A percentile compares a stretch with the other conserved stretches of the same genome.
Evolutionary conservation across 139 green algal species (phyloP).

Genomic region (Ulvella scutata): DNA sequence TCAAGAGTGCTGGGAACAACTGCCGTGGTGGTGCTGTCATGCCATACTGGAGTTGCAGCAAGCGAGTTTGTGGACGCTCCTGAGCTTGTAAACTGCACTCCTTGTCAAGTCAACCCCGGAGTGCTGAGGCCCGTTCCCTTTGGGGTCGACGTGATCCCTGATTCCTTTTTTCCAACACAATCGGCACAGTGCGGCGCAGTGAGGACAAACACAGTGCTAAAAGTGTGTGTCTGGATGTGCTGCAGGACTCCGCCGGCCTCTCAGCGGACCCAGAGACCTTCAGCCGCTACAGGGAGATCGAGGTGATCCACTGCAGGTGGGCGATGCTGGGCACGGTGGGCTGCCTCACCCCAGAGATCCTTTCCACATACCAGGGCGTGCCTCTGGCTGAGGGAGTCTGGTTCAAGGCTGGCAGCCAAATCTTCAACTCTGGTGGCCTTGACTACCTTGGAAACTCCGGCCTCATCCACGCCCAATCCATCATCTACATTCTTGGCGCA

Average conservation of each 20-base stretch:
- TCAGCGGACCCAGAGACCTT: conserved; percentile 73
- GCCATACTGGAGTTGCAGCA: no score
- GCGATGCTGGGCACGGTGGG: conserved; percentile 40
- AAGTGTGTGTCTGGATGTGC: not conserved
- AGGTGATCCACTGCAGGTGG: conserved; percentile 33
- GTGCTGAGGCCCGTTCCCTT: no score
- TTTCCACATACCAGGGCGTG: conserved; percentile 7
- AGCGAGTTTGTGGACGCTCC: no score
- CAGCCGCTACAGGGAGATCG: conserved; percentile 17
- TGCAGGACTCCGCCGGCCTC: conserved; percentile 71
- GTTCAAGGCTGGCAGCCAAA: conserved; percentile 83
- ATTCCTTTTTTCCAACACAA: no score
- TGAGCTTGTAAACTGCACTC: no score
- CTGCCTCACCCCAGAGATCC: conserved; percentile 16
- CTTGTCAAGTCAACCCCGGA: no score
- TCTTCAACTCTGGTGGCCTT: conserved; percentile 62
- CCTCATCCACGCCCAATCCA: conserved; percentile 89
- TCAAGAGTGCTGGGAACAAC: no score
- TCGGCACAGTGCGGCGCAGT: no score
- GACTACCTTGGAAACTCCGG: conserved; percentile 80
- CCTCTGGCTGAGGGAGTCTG: conserved; percentile 58
- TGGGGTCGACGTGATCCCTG: no score
- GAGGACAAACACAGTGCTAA: no score
- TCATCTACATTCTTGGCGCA: conserved; percentile 71
- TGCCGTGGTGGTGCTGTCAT: no score